Conservation (phyloP, 805 yeast genomes). For the Hanseniaspora valbyensis region DNA sequence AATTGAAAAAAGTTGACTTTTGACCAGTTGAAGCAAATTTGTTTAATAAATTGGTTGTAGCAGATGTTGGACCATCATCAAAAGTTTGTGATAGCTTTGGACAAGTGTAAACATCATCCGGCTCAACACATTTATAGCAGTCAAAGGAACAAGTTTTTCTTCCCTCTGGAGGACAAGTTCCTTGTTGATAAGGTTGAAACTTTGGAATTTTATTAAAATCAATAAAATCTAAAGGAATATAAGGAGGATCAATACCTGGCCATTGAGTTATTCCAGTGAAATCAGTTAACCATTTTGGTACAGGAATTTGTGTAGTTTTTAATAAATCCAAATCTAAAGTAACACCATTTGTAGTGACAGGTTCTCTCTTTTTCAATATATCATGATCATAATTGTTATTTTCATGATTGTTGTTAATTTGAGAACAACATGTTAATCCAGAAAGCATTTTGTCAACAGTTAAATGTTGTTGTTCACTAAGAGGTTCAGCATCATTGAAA, state of each 20-base stretch:
- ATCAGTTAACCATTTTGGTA: conserved; percentile 70
- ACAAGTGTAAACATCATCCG: conserved; percentile 70
- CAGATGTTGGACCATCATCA: conserved; percentile 86
- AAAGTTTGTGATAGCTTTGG: conserved; percentile 71
- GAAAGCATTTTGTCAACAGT: conserved; percentile 3
- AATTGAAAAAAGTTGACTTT: conserved; percentile 69
- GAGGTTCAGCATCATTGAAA: not conserved
- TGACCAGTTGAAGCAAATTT: conserved; percentile 32
- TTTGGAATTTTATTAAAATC: conserved; percentile 44
- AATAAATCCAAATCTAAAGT: conserved; percentile 5
- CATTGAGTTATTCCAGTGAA: conserved; percentile 65
- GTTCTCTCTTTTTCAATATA: not conserved
- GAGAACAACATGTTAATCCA: not conserved
- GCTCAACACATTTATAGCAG: conserved; percentile 65
- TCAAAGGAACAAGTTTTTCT: conserved; percentile 68
- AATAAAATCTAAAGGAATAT: conserved; percentile 66
- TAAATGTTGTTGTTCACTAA: not conserved
- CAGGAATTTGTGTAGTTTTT: conserved; percentile 32
- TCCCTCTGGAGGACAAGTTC: conserved; percentile 43
- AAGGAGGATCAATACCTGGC: conserved; percentile 87
- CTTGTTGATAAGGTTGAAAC: conserved; percentile 40
- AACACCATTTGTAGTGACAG: not conserved
- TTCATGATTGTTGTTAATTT: not conserved
- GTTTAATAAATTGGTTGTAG: conserved; percentile 50
- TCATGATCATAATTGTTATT: not conserved